phyloP scores from a whole-genome alignment of 768 basidiomycete species.

The Scleroderma bovista region DNA sequence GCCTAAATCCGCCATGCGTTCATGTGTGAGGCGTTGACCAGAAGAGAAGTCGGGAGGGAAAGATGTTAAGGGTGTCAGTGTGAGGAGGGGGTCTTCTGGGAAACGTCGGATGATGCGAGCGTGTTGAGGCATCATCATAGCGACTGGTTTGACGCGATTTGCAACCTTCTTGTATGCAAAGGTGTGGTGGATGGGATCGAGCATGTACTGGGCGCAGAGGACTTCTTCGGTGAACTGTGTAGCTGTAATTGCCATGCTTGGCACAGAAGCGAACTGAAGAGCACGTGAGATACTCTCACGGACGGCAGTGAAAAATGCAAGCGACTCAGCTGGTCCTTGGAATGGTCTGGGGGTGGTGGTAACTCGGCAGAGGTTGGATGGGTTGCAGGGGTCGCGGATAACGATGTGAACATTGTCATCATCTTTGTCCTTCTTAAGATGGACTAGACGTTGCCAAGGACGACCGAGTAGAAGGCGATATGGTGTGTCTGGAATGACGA shows the following conservation, averaged over 20 bases:
- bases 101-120: too few relatives aligned
- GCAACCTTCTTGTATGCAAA: slow-evolving; percentile 1
- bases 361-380: background rate
- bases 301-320: background rate
- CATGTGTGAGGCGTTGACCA: background rate
- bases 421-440: background rate
- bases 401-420: background rate
- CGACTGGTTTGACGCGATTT: background rate
- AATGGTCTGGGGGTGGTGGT: background rate
- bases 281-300: background rate
- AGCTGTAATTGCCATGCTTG: too few relatives aligned
- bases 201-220: background rate
- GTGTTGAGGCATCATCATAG: too few relatives aligned
- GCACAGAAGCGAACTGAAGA: too few relatives aligned
- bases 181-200: background rate
- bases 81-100: too few relatives aligned
- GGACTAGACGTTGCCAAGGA: background rate
- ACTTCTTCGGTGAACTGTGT: too few relatives aligned
- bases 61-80: background rate
- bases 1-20: background rate
- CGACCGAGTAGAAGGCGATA: background rate
- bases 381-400: background rate
- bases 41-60: background rate
- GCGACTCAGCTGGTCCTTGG: background rate
- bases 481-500: background rate